Conservation (phyloP, 495 filamentous ascomycete genomes). For the Aspergillus taichungensis region DNA sequence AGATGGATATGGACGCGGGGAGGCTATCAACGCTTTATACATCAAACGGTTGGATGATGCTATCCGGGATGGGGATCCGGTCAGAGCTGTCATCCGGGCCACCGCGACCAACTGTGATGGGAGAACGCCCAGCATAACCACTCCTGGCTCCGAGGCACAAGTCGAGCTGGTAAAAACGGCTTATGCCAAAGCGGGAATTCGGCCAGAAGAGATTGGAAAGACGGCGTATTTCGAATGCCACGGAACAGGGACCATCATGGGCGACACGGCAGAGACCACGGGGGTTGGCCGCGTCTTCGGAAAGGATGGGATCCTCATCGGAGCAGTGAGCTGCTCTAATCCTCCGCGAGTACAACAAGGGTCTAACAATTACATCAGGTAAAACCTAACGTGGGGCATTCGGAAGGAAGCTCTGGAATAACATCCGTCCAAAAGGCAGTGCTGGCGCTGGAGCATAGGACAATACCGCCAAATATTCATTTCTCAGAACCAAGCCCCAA, state of each 20-base stretch:
- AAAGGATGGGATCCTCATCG: no score
- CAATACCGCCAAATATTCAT: no score
- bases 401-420: no score
- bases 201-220: constrained; percentile 7
- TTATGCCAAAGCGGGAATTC: constrained; percentile 16
- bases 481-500: no score
- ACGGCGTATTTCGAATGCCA: constrained; percentile 27
- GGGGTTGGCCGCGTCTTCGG: no score
- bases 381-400: no score
- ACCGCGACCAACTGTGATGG: constrained; percentile 32
- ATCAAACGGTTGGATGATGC: constrained; percentile 29
- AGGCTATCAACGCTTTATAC: constrained; percentile 35
- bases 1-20: constrained; percentile 58
- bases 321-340: no score
- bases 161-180: constrained; percentile 16
- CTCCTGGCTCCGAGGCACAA: constrained; percentile 1
- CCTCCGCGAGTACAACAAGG: no score
- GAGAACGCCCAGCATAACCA: constrained; percentile 3
- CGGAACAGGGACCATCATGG: constrained; percentile 37
- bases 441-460: no score
- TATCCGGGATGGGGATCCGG: constrained; percentile 23
- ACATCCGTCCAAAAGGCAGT: no score
- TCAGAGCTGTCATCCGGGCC: constrained; percentile 35
- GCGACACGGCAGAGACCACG: no score
- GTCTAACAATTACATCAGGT: no score